Base-by-base conservation (phyloP, 163 green algal genomes). In the Volvox carteri region DNA sequence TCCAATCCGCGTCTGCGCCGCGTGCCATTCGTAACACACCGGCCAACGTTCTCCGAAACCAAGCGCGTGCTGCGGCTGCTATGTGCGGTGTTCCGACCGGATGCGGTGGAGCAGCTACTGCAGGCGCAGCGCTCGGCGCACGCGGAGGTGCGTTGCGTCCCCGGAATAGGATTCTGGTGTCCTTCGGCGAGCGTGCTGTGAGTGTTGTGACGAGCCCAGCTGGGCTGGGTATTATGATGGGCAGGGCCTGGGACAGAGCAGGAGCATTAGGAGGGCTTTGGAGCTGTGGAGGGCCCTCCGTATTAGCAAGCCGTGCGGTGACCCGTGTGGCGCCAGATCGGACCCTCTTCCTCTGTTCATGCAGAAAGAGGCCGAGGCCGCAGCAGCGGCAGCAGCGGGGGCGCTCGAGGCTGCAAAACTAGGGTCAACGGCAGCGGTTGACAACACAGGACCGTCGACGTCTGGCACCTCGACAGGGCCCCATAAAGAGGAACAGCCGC, bases 41-140 rank as follows among this genome's bases (percentile, higher is more conserved):
- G 97, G 23, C 97, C 97, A 9, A 99, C 97, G 4, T 96, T 98
- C 58, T 95, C 93, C 7, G 97, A 98, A 91, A 92, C 95, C 21
- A 95, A 96, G 90, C 88, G 97, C 4, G 94, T 98, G 72, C 72
- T 96, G 58, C 73, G 89, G 3, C 84, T 95, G 70, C 93, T 98
- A 81, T 85, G 95, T 19, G 90, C 92, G 0, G 91, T 98, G 52
- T 95, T 95, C 84, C 54, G 93, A 44, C 84, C 86, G 4, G 79
- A 78, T 18, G 77, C 48, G 54, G 80, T 72, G 41, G 62, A 85
- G 89, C 77, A 78, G 86, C 50, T 42, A n/a, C 73, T 67, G 81
- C 67, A 33, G 67, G 41, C 23, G 79, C 54, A 52, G 72, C 46
- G n/a, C 33, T 67, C 80, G 4, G 65, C 21, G 62, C 80, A 87